Percentiles rank a stretch among this genome's conserved stretches.
Evolutionary conservation across 1,284 basidiomycete species (phyloP).

Genomic region (Schizopora paradoxa): DNA sequence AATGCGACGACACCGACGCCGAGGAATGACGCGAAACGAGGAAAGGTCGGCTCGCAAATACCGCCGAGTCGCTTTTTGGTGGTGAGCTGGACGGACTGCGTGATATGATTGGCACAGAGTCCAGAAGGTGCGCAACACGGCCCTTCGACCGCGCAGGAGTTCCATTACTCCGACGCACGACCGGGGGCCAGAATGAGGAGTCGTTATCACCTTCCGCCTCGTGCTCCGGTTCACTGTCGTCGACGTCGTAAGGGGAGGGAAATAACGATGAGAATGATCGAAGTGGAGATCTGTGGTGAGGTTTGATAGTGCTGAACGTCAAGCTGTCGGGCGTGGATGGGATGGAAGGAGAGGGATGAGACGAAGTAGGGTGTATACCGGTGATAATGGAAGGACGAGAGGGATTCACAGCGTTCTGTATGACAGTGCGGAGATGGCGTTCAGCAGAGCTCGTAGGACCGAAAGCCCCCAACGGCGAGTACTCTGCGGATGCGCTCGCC

Average conservation of each 20-base stretch:
- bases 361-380: not conserved
- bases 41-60: too few species aligned
- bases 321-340: not conserved
- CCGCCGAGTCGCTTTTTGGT: conserved; percentile 2
- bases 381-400: too few species aligned
- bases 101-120: not conserved
- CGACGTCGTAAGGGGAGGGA: conserved; percentile 1
- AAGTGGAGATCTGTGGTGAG: conserved; percentile 5
- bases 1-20: too few species aligned
- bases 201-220: conserved; percentile 1
- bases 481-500: conserved; percentile 4
- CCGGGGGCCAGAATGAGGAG: conserved; percentile 13
- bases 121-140: too few species aligned
- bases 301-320: not conserved
- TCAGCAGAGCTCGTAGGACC: conserved; percentile 15
- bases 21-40: too few species aligned
- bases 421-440: conserved; percentile 11
- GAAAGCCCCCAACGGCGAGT: conserved; percentile 12
- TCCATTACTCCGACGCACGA: too few species aligned
- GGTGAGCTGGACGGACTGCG: conserved; percentile 2
- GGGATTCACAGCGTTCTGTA: not conserved
- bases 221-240: conserved; percentile 4
- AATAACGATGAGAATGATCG: not conserved
- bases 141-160: too few species aligned
- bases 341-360: not conserved